Conservation (phyloP, 129 eudicot species). For the carrot (Daucus carota) region DNA sequence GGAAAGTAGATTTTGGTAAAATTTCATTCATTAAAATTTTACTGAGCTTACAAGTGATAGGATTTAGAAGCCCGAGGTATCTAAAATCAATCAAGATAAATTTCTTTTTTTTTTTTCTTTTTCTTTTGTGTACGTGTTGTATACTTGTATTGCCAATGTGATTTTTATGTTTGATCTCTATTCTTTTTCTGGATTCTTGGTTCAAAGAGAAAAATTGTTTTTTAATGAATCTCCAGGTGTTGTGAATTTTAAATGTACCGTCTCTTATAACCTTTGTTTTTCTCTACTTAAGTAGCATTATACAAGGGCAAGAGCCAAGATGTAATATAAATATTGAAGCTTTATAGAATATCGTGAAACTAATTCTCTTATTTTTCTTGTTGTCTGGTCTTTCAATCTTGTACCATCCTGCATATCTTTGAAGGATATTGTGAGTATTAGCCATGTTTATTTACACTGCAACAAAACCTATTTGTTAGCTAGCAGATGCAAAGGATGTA, state of each 20-base stretch:
- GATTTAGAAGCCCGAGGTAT: not conserved
- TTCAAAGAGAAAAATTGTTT: not conserved
- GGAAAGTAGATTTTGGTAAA: too few relatives aligned
- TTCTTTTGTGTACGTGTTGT: not conserved
- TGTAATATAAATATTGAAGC: not conserved
- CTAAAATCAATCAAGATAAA: not conserved
- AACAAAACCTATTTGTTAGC: constrained; percentile 22
- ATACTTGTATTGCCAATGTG: not conserved
- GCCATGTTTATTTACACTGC: not conserved
- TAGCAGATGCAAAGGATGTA: constrained; percentile 89
- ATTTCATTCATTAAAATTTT: too few relatives aligned
- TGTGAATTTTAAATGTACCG: not conserved
- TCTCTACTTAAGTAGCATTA: not conserved
- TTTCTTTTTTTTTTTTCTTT: too few relatives aligned
- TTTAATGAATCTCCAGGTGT: not conserved
- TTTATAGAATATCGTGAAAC: not conserved
- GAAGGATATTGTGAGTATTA: not conserved
- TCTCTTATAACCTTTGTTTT: not conserved
- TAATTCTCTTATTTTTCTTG: not conserved
- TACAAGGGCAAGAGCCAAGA: not conserved
- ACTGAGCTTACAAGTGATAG: too few relatives aligned
- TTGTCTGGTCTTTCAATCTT: not conserved
- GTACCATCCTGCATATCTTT: not conserved
- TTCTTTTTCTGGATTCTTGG: not conserved
- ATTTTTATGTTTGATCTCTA: not conserved